Base-by-base conservation (phyloP, 2,329 filamentous ascomycete genomes). In the Elsinoe necatrix region DNA sequence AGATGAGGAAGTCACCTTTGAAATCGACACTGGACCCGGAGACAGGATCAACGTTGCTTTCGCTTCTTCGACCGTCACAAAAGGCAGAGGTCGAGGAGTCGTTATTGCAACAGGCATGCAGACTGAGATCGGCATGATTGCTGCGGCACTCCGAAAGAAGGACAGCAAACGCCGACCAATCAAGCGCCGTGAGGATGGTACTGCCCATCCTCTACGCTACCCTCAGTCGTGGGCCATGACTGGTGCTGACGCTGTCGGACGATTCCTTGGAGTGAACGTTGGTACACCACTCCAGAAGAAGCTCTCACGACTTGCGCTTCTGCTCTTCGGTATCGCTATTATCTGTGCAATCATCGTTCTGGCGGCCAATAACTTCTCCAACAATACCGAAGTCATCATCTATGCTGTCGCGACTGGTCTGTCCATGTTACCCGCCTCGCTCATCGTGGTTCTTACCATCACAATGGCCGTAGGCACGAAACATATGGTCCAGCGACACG, bases 201-300 rank as follows among this genome's bases (percentile, higher is more conserved):
- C 59, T 20, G 64, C 67, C 7, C 63, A 64, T 43, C 65, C 66
- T 23, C 64, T 70, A 43, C 64, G 66, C 39, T 69, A 69, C 37
- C 67, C 79, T 9, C 75, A 81, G 62, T 80, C 79, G 5, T 70
- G 73, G 42, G 68, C 75, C 21, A 69, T 77, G 37, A 84, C 81
- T 2, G 67, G 77, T 41, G 76, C 74, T 11, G 81, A 85, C 66
- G 79, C 78, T 4, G 69, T 84, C 58, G 82, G 81, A 3, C 75
- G 77, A 35, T 85, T 87, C 65, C 73, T 86, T 6, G 83, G 84
- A 54, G 76, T 85, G 56, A 83, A 80, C 55, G 77, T 85, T 57
- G 88, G 88, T 43, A 95, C 89, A 1, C 89, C 89, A 0, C 75
- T 95, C 43, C 87, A 92, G 72, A 83, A 85, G 60, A 89, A 87